Conservation (phyloP, 1,284 basidiomycete genomes). For the Fomitopsis betulina region DNA sequence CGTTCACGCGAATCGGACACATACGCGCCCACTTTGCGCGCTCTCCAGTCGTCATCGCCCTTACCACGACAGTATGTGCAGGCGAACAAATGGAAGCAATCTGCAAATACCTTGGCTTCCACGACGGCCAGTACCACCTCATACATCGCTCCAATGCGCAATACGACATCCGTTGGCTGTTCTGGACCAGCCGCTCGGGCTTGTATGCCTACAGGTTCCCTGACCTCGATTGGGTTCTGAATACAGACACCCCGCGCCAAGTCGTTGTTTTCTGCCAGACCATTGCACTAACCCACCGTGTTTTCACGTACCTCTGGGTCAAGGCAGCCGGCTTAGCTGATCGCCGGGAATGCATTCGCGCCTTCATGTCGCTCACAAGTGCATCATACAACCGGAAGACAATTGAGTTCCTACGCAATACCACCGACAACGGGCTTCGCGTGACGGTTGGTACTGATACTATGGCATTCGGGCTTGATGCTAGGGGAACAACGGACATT, state of each 20-base stretch:
- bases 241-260: background rate
- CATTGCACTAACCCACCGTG: background rate
- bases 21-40: too few relatives aligned
- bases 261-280: background rate
- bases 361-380: background rate
- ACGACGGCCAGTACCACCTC: background rate
- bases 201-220: background rate
- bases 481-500: background rate
- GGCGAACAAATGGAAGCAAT: background rate
- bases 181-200: background rate
- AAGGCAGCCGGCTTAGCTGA: background rate
- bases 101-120: background rate
- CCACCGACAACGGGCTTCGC: background rate
- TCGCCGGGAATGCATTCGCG: background rate
- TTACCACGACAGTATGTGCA: background rate
- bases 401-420: background rate
- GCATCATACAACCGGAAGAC: background rate
- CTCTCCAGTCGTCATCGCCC: background rate
- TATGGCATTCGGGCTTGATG: background rate
- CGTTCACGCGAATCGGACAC: background rate
- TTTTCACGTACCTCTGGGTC: background rate
- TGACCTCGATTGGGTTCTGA: background rate
- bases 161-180: background rate
- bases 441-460: background rate
- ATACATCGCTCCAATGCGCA: background rate